Conservation (phyloP, 768 basidiomycete species). For the Boletus reticulatus region DNA sequence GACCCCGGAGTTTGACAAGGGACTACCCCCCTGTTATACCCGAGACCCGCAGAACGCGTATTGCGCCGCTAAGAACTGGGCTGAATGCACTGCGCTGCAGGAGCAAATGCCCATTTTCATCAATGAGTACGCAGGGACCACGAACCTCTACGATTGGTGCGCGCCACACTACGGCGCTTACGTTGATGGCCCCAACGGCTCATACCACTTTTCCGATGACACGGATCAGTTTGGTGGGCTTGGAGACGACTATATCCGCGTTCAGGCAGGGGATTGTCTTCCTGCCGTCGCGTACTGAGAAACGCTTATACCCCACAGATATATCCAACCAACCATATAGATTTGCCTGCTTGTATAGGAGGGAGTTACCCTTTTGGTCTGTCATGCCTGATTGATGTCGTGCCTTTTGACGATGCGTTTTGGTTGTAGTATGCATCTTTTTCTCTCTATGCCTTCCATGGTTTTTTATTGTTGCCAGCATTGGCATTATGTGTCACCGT, state of each 20-base stretch:
- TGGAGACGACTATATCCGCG: slow-evolving; percentile 16
- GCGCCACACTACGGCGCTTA: slow-evolving; percentile 16
- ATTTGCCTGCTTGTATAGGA: neutral
- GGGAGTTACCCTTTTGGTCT: neutral
- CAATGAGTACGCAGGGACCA: slow-evolving; percentile 21
- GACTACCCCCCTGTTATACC: slow-evolving; percentile 8
- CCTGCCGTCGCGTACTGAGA: slow-evolving; percentile 22
- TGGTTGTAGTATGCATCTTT: neutral
- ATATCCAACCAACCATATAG: neutral
- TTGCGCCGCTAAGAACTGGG: slow-evolving; percentile 27
- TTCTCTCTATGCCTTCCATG: slow-evolving; percentile 1
- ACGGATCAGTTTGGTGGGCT: slow-evolving; percentile 7
- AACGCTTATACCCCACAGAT: neutral
- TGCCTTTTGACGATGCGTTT: neutral
- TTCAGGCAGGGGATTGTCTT: slow-evolving; percentile 13
- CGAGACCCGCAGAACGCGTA: slow-evolving; percentile 21
- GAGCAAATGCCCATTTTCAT: slow-evolving; percentile 29
- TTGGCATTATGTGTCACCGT: neutral
- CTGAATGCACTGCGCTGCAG: slow-evolving; percentile 17
- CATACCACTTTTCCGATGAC: slow-evolving; percentile 11
- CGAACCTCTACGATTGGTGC: slow-evolving; percentile 26
- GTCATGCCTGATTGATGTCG: slow-evolving; percentile 2
- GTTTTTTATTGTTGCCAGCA: neutral
- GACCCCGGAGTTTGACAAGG: slow-evolving; percentile 9
- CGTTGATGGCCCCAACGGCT: neutral